Percentiles rank a stretch among this genome's conserved stretches.
phyloP scores from a whole-genome alignment of 768 basidiomycete species.

The Auricularia sp. region DNA sequence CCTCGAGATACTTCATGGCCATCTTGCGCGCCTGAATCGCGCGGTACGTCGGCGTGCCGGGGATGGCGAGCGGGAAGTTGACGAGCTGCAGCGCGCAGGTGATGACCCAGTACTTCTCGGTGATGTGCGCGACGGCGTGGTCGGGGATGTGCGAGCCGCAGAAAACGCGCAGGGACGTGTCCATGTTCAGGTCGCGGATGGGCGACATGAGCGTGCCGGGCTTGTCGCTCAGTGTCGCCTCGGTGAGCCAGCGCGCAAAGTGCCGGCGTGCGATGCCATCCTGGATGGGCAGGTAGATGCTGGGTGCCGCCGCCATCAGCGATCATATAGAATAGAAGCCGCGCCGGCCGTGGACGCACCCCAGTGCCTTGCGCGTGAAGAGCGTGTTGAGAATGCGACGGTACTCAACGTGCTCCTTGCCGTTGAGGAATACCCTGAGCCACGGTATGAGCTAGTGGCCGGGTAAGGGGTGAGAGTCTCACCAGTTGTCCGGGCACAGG shows the following conservation, averaged over 20 bases:
- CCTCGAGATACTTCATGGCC: slow-evolving; percentile 68
- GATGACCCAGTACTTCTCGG: slow-evolving; percentile 92
- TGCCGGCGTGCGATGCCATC: slow-evolving; percentile 73
- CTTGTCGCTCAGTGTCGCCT: slow-evolving; percentile 36
- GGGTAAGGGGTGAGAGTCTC: slow-evolving; percentile 11
- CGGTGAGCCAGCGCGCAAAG: slow-evolving; percentile 61
- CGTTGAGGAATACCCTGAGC: slow-evolving; percentile 89
- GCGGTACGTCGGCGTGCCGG: slow-evolving; percentile 93
- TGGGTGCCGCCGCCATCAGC: slow-evolving; percentile 19
- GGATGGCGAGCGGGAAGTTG: slow-evolving; percentile 93
- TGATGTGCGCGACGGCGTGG: slow-evolving; percentile 67
- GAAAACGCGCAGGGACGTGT: slow-evolving; percentile 91
- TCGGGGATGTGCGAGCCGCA: slow-evolving; percentile 86
- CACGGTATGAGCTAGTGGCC: slow-evolving; percentile 1
- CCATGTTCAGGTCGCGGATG: slow-evolving; percentile 94
- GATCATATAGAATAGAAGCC: neutral
- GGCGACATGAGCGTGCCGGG: slow-evolving; percentile 66
- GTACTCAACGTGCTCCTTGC: slow-evolving; percentile 89
- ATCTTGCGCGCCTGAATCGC: slow-evolving; percentile 86
- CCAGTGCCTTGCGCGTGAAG: slow-evolving; percentile 90
- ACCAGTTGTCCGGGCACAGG: slow-evolving; percentile 83
- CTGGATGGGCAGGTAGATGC: slow-evolving; percentile 77
- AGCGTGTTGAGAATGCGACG: slow-evolving; percentile 82
- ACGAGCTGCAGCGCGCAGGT: slow-evolving; percentile 93
- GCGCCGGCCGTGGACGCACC: slow-evolving; percentile 30